A percentile compares a stretch with the other conserved stretches of the same genome.
Evolutionary conservation across 805 yeast genomes (phyloP).

Genomic region (Wickerhamiella galacta): DNA sequence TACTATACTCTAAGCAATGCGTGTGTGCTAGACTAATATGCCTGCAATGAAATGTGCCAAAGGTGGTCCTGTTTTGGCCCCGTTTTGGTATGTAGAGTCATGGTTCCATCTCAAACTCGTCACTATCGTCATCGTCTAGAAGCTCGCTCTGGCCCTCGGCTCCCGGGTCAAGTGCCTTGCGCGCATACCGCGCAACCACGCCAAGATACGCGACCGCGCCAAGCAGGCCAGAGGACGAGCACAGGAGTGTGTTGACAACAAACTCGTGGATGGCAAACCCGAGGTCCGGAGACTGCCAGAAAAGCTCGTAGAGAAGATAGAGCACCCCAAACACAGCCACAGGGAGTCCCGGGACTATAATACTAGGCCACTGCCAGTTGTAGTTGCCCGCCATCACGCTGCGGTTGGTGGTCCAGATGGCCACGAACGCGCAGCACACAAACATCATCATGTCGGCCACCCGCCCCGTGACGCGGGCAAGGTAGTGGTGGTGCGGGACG

Average conservation of each 20-base stretch:
- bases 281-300: background rate
- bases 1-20: too few species aligned
- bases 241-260: conserved; percentile 5
- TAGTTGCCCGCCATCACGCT: conserved; percentile 8
- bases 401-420: conserved; percentile 10
- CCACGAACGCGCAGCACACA: conserved; percentile 11
- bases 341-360: conserved; percentile 6
- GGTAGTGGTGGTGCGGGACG: conserved; percentile 1
- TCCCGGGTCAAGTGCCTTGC: conserved; percentile 14
- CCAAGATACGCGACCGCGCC: conserved; percentile 14
- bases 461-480: conserved; percentile 4
- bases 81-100: background rate
- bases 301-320: conserved; percentile 1
- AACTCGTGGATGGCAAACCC: background rate
- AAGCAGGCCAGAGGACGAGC: conserved; percentile 12
- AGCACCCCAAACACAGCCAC: conserved; percentile 4
- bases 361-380: conserved; percentile 15
- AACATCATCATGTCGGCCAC: conserved; percentile 13
- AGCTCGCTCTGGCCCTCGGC: conserved; percentile 16
- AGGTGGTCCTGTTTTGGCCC: too few species aligned
- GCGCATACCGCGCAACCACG: conserved; percentile 14
- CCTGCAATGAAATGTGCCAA: too few species aligned
- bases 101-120: background rate
- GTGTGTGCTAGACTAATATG: too few species aligned
- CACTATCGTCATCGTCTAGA: conserved; percentile 15